Evolutionary conservation across 1,284 basidiomycete species (phyloP), one percentile per base, ranked within the genome.

Genomic region (Cyathus pygmaeus): DNA sequence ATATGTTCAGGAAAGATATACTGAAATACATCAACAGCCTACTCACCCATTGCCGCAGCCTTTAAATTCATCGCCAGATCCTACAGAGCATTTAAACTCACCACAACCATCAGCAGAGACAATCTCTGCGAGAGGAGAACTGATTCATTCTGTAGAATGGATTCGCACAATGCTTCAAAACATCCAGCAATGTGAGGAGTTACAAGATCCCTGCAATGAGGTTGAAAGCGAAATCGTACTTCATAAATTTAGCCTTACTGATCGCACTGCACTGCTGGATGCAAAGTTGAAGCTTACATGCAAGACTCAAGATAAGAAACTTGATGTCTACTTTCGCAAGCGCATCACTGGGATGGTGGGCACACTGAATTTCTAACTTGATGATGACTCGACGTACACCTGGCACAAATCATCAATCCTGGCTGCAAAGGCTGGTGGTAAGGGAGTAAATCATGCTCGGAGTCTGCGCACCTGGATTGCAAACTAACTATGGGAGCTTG

Each of bases 331-430:
- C 49, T 65, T 72, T 41, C 61, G 54, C 15, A 59, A 55, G 15
- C 53, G 64, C 4, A 65, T 78, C 11, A 66, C 65, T 2, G 66
- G 65, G 10, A 79, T 78, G 73, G 59, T 72, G 39, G 72, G 57
- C 3, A 65, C 69, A 3, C 47, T 78, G 19, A 77, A 76, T 78
- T 17, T 76, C 72, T n/a, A n/a, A 33, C 65, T 79, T 17, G 70
- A 78, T 59, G 42, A 64, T 2, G 54, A 72, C 27, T 57, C 76
- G 3, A 61, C 59, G 5, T 77, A 67, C 57, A 66, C 67, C 15
- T 77, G 73, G 64, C 56, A 54, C 42, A 29, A 65, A 55, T 61
- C 61, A 19, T 47, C 44, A 17, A 11, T 47, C 10, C 13, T 47
- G 13, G 11, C 24, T 3, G n/a, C 44, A 17, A 47, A 47, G 21